These are phyloP conservation scores for Platismatia glauca DNA, from an alignment of 495 filamentous ascomycete genomes.

Conservation along the genomic window DNA sequence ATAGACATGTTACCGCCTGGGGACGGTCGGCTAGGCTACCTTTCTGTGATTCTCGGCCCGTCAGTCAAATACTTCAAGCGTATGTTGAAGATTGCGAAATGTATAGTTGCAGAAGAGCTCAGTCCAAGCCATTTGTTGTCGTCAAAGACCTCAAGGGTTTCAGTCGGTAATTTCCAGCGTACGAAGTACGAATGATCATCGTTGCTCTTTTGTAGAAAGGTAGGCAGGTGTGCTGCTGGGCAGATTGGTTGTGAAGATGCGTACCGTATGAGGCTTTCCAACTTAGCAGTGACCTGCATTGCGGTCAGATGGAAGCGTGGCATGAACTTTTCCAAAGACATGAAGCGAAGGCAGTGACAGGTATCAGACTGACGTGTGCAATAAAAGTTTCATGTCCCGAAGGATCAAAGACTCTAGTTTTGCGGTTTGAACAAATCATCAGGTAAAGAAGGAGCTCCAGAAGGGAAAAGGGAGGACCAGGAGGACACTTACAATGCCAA, in stretches of 20 bases:
- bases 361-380: conserved; percentile 99
- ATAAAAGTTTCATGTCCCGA: conserved; percentile 82
- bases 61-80: conserved; percentile 1
- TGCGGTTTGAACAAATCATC: conserved; percentile 85
- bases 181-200: conserved; percentile 81
- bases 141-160: conserved; percentile 64
- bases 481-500: background rate
- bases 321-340: background rate
- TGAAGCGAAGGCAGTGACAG: background rate
- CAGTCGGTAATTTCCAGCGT: conserved; percentile 99
- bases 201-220: conserved; percentile 30
- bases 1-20: background rate
- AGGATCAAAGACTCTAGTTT: conserved; percentile 99
- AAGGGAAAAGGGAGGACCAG: conserved; percentile 11
- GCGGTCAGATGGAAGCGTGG: background rate
- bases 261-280: background rate
- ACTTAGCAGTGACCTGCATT: background rate
- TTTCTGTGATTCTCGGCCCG: background rate
- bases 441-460: conserved; percentile 28
- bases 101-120: conserved; percentile 38
- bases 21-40: background rate
- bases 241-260: background rate
- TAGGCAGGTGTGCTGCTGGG: background rate
- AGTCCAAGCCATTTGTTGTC: conserved; percentile 88
- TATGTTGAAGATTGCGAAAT: background rate